Base-by-base conservation (phyloP, 1,284 basidiomycete genomes). In the Sphaerobolus stellatus region DNA sequence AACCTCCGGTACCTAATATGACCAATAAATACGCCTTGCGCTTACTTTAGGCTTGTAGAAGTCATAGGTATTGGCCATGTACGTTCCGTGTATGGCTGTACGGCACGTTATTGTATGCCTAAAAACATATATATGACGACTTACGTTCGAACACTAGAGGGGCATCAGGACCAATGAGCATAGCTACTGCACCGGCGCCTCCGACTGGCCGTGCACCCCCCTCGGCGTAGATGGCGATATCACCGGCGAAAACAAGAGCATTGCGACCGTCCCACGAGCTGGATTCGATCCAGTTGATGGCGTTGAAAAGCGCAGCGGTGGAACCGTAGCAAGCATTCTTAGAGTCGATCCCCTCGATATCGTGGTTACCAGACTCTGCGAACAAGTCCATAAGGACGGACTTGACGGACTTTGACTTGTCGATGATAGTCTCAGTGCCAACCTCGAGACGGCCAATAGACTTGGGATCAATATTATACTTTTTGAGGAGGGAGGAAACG, bases 301-400 rank as follows among this genome's bases (percentile, higher is more conserved):
- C 89, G 75, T 98, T 98, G 86, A 97, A 98, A 57, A 99, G 84
- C 4, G 96, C 96, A 45, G 96, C 96, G 24, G 96, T 99, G 38
- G 94, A 96, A 46, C 96, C 96, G 71, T 99, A 99, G 79, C 96
- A 99, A 20, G 96, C 96, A 71, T 99, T 99, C 80, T 99, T 99
- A 57, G 92, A 94, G 79, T 99, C 96, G 69, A 99, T 90, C 64
- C 96, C 96, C 76, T 99, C 96, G 60, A 99, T 94, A 71, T 99
- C 96, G 65, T 84, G 86, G 84, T 99, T 99, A 61, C 94, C 96
- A 33, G 88, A 84, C 54, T 82, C 82, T 44, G 87, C 86, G 68
- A 99, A 99, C 64, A 99, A 88, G 75, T 98, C 92, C 96, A 99
- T 99, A 60, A 99, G 84, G 56, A 94, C 87, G 4, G 97, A 98